Evolutionary conservation across 768 basidiomycete genomes (phyloP).

Genomic region (Termitomyces sp.): DNA sequence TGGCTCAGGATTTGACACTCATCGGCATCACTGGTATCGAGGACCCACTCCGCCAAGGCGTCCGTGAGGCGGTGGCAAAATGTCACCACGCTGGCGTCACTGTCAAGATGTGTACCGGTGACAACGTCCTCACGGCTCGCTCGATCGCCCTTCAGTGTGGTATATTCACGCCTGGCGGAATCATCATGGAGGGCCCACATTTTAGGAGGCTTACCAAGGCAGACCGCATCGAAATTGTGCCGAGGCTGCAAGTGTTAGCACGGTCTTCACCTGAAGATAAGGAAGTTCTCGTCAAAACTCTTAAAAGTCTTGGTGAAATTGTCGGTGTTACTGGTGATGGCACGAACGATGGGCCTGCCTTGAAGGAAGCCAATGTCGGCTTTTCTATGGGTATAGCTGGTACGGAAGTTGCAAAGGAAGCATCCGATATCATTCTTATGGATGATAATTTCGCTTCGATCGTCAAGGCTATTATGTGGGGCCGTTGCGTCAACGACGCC

Average conservation of each 20-base stretch:
- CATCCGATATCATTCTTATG: constrained; percentile 98
- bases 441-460: constrained; percentile 96
- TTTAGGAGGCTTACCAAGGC: constrained; percentile 75
- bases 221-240: constrained; percentile 81
- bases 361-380: constrained; percentile 94
- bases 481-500: constrained; percentile 96
- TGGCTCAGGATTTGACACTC: constrained; percentile 75
- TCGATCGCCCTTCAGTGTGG: constrained; percentile 97
- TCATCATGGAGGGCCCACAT: constrained; percentile 97
- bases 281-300: constrained; percentile 84
- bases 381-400: constrained; percentile 97
- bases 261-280: constrained; percentile 98
- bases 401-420: constrained; percentile 98
- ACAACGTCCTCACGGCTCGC: constrained; percentile 93
- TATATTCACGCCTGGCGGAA: constrained; percentile 89
- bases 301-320: constrained; percentile 84
- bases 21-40: constrained; percentile 94
- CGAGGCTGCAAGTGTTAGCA: constrained; percentile 92
- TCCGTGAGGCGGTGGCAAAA: constrained; percentile 76
- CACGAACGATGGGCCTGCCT: constrained; percentile 95
- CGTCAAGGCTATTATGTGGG: constrained; percentile 98
- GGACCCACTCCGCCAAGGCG: constrained; percentile 83
- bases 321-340: constrained; percentile 98
- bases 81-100: constrained; percentile 87
- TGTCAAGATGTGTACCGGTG: constrained; percentile 99